A percentile compares a stretch with the other conserved stretches of the same genome.
phyloP scores from a whole-genome alignment of 2,329 filamentous ascomycete species.

The Berkeleyomyces rouxiae region DNA sequence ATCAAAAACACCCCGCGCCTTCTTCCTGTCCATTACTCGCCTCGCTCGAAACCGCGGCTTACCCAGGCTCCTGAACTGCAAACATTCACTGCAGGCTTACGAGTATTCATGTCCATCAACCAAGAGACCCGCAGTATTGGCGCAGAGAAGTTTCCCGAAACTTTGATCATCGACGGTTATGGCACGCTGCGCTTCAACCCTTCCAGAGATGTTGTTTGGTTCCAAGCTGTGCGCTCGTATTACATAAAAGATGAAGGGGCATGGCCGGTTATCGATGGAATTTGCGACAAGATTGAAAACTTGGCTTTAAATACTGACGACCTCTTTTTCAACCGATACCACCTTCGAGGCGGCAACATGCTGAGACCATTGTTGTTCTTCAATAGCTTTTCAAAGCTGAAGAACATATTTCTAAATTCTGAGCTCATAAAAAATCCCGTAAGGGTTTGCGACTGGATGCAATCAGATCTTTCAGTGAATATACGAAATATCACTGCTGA shows the following conservation, averaged over 20 bases:
- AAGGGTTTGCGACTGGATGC: slow-evolving; percentile 2
- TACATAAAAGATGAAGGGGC: too few species aligned
- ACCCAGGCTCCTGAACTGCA: background rate
- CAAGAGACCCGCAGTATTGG: slow-evolving; percentile 6
- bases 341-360: background rate
- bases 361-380: background rate
- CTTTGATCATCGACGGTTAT: background rate
- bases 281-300: slow-evolving; percentile 6
- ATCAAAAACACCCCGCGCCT: background rate
- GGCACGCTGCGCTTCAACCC: slow-evolving; percentile 4
- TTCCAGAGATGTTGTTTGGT: slow-evolving; percentile 3
- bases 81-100: background rate
- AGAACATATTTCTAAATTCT: slow-evolving; percentile 8
- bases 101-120: slow-evolving; percentile 8
- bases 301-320: background rate
- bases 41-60: background rate
- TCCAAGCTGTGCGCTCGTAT: background rate
- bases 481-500: slow-evolving; percentile 7
- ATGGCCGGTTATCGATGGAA: background rate
- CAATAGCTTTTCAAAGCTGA: slow-evolving; percentile 1
- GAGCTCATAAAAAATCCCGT: background rate
- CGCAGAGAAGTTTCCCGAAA: background rate
- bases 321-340: background rate
- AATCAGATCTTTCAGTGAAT: slow-evolving; percentile 1
- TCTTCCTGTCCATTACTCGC: background rate